Evolutionary conservation across 768 basidiomycete genomes (phyloP), one percentile per base, ranked within the genome.

Genomic region (Boletus sp.): DNA sequence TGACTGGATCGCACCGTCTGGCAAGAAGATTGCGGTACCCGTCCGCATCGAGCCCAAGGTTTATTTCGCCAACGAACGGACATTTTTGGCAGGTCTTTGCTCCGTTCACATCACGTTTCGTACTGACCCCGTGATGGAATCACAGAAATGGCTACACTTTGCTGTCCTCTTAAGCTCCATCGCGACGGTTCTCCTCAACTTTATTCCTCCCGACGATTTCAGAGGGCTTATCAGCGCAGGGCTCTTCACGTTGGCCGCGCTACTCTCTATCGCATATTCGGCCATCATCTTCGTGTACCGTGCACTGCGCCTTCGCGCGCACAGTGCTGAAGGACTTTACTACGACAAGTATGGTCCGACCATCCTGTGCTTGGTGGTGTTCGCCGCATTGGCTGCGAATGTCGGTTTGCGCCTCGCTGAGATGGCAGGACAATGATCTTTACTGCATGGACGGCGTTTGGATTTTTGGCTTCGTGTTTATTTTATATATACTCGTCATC

Each of bases 21-120:
- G 95, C 11, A 98, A 98, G 78, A 80, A 82, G 61, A 95, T 99
- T 55, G 84, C 94, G 0, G 85, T 98, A 3, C 94, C 96, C 28
- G 89, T 99, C n/a, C 83, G 97, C 52, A 83, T 99, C 47, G 97
- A 99, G 72, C 97, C 97, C 30, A 99, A 99, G 75, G 94, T 97
- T 4, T 96, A 95, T 69, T 99, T 98, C 70, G 97, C 97, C 7
- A 87, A 89, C 37, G 95, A 98, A 73, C 81, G 96, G 58, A 98
- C 95, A 14, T 96, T 94, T 80, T 71, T 95, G 74, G 94, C 92
- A 71, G 74, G 92, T 78, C 35, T 28, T 44, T 46, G 1, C n/a
- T 54, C 52, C 4, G 15, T 35, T 29, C 4, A n/a, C 9, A 32
- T 33, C 7, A 11, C 6, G 9, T 45, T 15, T 49, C 24, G 24